Base-by-base conservation (phyloP, 1,284 basidiomycete genomes). In the Ganoderma boninense region DNA sequence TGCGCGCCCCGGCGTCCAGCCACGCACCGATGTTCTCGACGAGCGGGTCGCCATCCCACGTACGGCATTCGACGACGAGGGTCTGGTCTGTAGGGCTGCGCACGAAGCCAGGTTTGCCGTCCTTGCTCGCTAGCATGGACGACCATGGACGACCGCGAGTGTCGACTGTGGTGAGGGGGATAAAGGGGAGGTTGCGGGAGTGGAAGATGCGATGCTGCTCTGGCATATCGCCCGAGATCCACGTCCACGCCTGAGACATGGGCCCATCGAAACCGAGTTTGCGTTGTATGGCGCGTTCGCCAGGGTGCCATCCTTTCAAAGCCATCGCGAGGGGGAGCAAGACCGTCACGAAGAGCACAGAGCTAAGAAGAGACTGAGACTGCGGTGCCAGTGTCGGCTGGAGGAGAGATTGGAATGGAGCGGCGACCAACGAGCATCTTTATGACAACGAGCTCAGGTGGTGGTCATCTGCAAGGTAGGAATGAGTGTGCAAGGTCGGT, bases 241-340 rank as follows among this genome's bases (percentile, higher is more conserved):
- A 57, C 18, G 54, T 57, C 54, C 54, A 57, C 29, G 54, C 54
- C 14, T 57, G 54, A 16, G 29, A 32, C 54, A 35, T 57, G 29
- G 54, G 54, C 5, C 54, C 54, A 18, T 57, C 54, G 54, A 57
- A 57, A 20, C 54, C 54, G 29, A 57, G 54, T 6, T 57, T 57
- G 29, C 29, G 54, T 8, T 57, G 54, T 7, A 57, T 57, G 29
- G 54, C 16, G 29, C 54, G 54, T 32, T 57, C 54, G 29, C 54
- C 54, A 14, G 54, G 54, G 32, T 57, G 54, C 54, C 54, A 57
- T 2, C 54, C 54, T 57, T 35, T 29, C 29, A 57, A 16, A 35
- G 54, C 54, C 54, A 57, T 57, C 4, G 32, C 29, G 14, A 26
- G 14, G 16, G 3, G 14, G 32, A 4, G 32, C 6, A 57, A 18